Evolutionary conservation across 257 asterid genomes (phyloP).

Genomic region (Eustoma russellianum): DNA sequence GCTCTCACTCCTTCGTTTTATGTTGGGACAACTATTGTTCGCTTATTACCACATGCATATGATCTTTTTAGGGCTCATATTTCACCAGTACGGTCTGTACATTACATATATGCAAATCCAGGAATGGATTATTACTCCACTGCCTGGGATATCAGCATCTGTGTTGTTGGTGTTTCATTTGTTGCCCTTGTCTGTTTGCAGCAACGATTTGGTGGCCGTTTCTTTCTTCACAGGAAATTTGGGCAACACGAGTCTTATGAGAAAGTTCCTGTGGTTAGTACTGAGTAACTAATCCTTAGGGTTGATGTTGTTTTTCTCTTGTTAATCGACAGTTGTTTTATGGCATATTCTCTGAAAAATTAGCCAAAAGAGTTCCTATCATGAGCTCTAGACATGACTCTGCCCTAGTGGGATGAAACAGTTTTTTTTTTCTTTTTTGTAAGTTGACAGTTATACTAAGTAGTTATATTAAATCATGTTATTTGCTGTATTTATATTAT

Average conservation of each 20-base stretch:
- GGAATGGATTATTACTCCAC: slow-evolving; percentile 72
- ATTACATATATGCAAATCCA: slow-evolving; percentile 70
- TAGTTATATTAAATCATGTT: too few relatives aligned
- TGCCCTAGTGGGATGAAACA: too few relatives aligned
- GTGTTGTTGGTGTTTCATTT: slow-evolving; percentile 44
- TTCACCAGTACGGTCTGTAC: slow-evolving; percentile 32
- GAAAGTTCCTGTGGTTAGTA: slow-evolving; percentile 51
- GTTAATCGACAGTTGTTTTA: too few relatives aligned
- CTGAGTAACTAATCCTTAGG: slow-evolving; percentile 11
- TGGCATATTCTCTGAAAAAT: too few relatives aligned
- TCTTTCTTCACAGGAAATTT: slow-evolving; percentile 48
- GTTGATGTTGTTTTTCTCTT: too few relatives aligned
- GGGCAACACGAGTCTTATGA: slow-evolving; percentile 43
- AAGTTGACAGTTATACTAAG: too few relatives aligned
- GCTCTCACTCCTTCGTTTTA: slow-evolving; percentile 62
- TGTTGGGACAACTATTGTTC: slow-evolving; percentile 57
- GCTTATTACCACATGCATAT: slow-evolving; percentile 66
- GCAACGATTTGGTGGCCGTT: slow-evolving; percentile 70
- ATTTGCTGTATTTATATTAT: too few relatives aligned
- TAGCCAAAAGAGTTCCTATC: too few relatives aligned
- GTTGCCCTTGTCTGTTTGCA: slow-evolving; percentile 54
- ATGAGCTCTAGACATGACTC: too few relatives aligned
- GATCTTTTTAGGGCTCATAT: slow-evolving; percentile 62
- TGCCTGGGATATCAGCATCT: slow-evolving; percentile 65
- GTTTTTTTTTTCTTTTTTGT: too few relatives aligned